These are phyloP conservation scores for Xerophyta viscosa DNA, from an alignment of 106 monocot species.

Conservation along the genomic window DNA sequence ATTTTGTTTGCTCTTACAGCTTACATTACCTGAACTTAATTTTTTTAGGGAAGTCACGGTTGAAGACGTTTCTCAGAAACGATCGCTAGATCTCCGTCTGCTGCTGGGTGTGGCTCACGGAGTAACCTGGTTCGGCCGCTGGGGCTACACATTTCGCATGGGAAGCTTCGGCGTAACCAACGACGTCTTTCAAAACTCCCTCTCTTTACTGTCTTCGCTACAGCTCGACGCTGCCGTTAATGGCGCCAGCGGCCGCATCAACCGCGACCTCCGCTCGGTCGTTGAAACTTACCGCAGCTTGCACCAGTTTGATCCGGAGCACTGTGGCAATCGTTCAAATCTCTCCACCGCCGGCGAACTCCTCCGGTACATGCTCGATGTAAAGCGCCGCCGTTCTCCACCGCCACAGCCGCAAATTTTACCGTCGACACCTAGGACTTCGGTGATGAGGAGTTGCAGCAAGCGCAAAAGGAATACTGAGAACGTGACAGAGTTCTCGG, in stretches of 20 bases:
- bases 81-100: slow-evolving; percentile 60
- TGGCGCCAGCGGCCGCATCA: slow-evolving; percentile 6
- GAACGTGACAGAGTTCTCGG: slow-evolving; percentile 34
- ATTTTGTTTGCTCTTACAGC: too few species aligned
- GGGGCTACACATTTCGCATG: slow-evolving; percentile 65
- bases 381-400: slow-evolving; percentile 16
- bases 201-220: slow-evolving; percentile 38
- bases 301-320: slow-evolving; percentile 2
- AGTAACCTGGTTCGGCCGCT: slow-evolving; percentile 70
- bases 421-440: not conserved
- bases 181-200: slow-evolving; percentile 22
- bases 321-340: not conserved
- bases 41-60: slow-evolving; percentile 62
- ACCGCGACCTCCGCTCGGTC: slow-evolving; percentile 28
- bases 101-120: slow-evolving; percentile 60
- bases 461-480: not conserved
- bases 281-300: slow-evolving; percentile 23
- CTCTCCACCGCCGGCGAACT: slow-evolving; percentile 42
- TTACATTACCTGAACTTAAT: too few species aligned
- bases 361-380: slow-evolving; percentile 50
- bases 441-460: not conserved
- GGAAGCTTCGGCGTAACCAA: slow-evolving; percentile 65
- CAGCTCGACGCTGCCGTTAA: slow-evolving; percentile 32
- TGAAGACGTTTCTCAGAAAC: slow-evolving; percentile 49
- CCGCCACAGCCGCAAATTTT: not conserved